Conservation (phyloP, 2,329 filamentous ascomycete species). For the Calonectria pauciramosa region DNA sequence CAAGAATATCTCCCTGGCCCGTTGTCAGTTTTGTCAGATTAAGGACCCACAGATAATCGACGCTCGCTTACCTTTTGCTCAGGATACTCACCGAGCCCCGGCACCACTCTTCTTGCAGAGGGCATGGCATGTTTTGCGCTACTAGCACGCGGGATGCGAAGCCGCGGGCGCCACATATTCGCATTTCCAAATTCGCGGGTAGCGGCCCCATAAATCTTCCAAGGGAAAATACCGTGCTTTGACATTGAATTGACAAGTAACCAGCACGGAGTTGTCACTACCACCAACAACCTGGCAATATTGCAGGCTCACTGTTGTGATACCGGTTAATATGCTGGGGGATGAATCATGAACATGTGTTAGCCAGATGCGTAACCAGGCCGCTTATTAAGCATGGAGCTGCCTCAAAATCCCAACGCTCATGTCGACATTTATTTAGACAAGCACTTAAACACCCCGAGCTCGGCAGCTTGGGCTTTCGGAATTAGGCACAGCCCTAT, state of each 20-base stretch:
- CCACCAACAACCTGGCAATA: too few species aligned
- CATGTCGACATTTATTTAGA: too few species aligned
- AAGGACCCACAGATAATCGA: neutral
- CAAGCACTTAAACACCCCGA: neutral
- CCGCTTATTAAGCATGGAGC: neutral
- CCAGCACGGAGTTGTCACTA: too few species aligned
- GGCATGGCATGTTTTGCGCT: neutral
- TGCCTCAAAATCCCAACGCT: neutral
- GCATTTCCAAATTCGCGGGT: neutral
- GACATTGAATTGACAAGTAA: too few species aligned
- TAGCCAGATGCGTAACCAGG: too few species aligned
- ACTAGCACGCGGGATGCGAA: neutral
- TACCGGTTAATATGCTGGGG: too few species aligned
- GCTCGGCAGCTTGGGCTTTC: neutral
- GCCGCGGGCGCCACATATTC: too few species aligned
- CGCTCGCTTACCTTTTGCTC: neutral
- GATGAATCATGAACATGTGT: too few species aligned
- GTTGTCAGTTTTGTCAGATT: neutral
- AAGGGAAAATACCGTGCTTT: too few species aligned
- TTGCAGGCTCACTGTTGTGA: too few species aligned
- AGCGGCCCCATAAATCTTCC: too few species aligned
- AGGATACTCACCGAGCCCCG: neutral
- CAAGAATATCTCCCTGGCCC: neutral
- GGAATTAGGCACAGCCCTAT: neutral
- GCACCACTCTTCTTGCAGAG: neutral